A percentile compares a stretch with the other conserved stretches of the same genome.
Conservation (phyloP, 768 basidiomycete species). For the Paxillus rubicundulus region DNA sequence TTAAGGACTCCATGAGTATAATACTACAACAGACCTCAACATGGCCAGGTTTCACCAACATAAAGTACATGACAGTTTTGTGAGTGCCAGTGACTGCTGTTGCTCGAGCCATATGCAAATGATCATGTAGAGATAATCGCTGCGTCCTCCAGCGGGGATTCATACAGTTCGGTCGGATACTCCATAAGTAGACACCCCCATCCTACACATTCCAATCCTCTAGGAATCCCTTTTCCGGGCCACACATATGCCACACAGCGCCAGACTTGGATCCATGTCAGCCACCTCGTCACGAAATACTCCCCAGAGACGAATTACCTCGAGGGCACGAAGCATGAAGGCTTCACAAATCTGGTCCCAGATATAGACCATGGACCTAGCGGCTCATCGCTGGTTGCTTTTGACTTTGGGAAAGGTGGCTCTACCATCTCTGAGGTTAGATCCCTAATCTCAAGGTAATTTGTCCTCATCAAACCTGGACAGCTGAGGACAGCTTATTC, state of each 20-base stretch:
- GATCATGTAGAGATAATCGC: neutral
- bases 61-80: conserved; percentile 54
- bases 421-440: neutral
- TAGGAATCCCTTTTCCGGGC: neutral
- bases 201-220: neutral
- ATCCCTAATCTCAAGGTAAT: neutral
- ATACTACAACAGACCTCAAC: neutral
- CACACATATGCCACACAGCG: neutral
- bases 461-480: neutral
- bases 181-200: neutral
- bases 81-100: conserved; percentile 33
- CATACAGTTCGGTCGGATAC: neutral
- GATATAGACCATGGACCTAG: neutral
- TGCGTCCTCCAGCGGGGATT: neutral
- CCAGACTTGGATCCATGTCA: conserved; percentile 31
- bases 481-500: conserved; percentile 39
- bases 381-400: neutral
- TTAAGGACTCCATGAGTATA: no score
- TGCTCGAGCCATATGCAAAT: neutral
- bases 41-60: conserved; percentile 45
- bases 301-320: neutral
- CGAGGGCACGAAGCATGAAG: neutral
- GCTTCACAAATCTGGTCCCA: conserved; percentile 12
- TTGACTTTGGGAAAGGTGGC: neutral
- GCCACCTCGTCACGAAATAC: conserved; percentile 43